Base-by-base conservation (phyloP, 2,329 filamentous ascomycete genomes). In the Ophiostoma quercus region DNA sequence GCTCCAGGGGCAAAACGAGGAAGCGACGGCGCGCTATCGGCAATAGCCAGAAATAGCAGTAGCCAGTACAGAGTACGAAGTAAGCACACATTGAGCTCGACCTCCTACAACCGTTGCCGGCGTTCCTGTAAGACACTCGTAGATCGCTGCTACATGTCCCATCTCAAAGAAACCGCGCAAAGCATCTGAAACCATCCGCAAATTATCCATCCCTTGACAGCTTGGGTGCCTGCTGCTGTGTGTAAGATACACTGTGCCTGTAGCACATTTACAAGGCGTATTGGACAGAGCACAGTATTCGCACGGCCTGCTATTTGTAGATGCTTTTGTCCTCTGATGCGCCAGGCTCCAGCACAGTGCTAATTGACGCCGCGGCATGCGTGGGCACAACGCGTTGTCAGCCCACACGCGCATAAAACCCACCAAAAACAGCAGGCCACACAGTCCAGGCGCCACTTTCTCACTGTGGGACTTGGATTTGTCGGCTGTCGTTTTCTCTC, bases 391-490 rank as follows among this genome's bases (percentile, higher is more conserved):
- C 67, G 62, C 60, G 43, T 37, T 66, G 60, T 70, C 60, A 70
- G 69, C 43, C 69, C 69, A 68, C 60, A 34, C 51, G 51, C 51
- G 16, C 12, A 62, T 62, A 16, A 57, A 60, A 47, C 54, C 47
- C 65, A 69, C 57, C 57, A 29, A 16, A 62, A 62, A 32, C 9
- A 39, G 6, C 43, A 43, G 4, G 14, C 41, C 43, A 57, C 66
- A 71, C 70, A 71, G 70, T 71, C 47, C 22, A n/a, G 67, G 34
- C 57, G 67, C 65, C 67, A 67, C 63, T 67, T 32, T 67, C 67
- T 34, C 66, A 71, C 70, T 69, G 68, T 71, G 66, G 65, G 65
- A 71, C 68, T 67, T 29, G 25, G 12, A 29, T 32, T 62, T 62
- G 43, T n/a, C 16, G 25, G 25, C 25, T 29, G 25, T 29, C 25